Evolutionary conservation across 2,329 filamentous ascomycete species (phyloP), one percentile per base, ranked within the genome.

Genomic region (Fusarium napiforme): DNA sequence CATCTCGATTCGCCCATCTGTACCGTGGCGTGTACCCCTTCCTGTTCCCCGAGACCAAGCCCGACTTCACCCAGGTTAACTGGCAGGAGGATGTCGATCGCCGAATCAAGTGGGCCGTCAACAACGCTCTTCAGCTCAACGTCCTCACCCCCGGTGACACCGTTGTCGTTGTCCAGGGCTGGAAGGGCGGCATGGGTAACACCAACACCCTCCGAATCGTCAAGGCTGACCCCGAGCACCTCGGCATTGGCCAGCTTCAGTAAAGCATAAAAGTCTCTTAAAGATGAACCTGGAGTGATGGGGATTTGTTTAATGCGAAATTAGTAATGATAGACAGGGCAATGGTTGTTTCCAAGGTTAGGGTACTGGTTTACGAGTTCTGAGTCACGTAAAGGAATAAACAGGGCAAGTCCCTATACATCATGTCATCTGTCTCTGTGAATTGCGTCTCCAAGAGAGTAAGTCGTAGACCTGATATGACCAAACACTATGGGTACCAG

Each of bases 51-150:
- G 93, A 97, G 87, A 85, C 87, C 79, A 98, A 98, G 91, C 96
- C 96, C 78, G 94, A 99, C 87, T 99, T 98, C 85, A 90, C 89
- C 83, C 90, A 93, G 84, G 90, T 93, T 80, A 95, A 97, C 86
- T 99, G 96, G 96, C 96, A 99, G 87, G 95, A 98, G 88, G 96
- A 99, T 85, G 96, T 99, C 78, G 96, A 99, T 86, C 91, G 92
- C 83, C 94, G 96, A 82, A 94, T 99, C 84, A 97, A 96, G 89
- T 99, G 96, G 95, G 96, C 94, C 83, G 94, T 99, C 83, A 87
- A 89, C 82, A 91, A 95, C 82, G 96, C 94, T 78, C 90, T 97
- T 80, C 91, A 93, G 84, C 93, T 99, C 72, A 91, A 91, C 78
- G 89, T 95, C 55, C 86, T 97, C 72, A 88, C 86, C 81, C 86